Evolutionary conservation across 768 basidiomycete species (phyloP), one percentile per base, ranked within the genome.

Genomic region (Mycena olivaceomarginata): DNA sequence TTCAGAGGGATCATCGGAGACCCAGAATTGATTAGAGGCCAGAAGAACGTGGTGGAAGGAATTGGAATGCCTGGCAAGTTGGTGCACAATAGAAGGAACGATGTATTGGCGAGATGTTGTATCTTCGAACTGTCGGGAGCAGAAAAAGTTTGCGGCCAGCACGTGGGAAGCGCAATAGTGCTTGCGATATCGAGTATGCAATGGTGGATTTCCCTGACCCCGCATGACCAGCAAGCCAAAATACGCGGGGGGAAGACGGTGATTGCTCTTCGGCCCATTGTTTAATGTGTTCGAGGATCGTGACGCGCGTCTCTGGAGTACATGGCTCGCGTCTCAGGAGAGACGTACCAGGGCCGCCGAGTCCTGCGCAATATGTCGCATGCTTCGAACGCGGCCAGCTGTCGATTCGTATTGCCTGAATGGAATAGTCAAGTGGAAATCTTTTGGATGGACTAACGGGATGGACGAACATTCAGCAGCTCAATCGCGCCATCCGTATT

Each of bases 331-430:
- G 51, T 53, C n/a, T 53, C 16, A 53, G 51, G 51, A 53, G 51
- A 18, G 51, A 18, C 18, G n/a, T 18, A 53, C 51, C 16, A 18
- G 51, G 51, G 43, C 43, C 43, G 43, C 43, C 43, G 43, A 45
- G 43, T 53, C n/a, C 51, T 53, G 51, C n/a, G 51, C 51, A 16
- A 53, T 53, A 53, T 53, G 51, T 53, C 51, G 51, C 51, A 53
- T 53, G 51, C 51, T 53, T 16, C 8, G 51, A 53, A 18, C 51
- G 51, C 1, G 51, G 51, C 51, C 51, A 53, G n/a, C 51, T 53
- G 15, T 53, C 51, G 51, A 53, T 22, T 53, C 51, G 15, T 18
- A 53, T 16, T 53, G 51, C 51, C 51, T 53, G 43, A 45, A 45
- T 5, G 43, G 43, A 45, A 45, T 45, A 45, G 9, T 45, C 5